Conservation (phyloP, 2,329 filamentous ascomycete genomes). For the Diaporthe vaccinii region DNA sequence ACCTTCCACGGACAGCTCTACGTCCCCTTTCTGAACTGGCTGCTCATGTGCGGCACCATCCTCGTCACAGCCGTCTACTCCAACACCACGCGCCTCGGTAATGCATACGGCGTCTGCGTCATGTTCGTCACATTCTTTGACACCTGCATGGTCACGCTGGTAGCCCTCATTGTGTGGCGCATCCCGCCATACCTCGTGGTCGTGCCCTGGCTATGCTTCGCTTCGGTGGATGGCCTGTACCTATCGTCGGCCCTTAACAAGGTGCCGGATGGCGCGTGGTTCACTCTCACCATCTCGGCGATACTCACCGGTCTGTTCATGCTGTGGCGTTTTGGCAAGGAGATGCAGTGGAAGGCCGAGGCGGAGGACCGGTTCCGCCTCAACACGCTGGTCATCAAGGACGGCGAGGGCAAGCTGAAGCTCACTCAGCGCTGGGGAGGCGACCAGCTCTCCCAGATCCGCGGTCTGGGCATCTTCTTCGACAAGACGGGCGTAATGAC, state of each 20-base stretch:
- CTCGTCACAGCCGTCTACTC: constrained; percentile 79
- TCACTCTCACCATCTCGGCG: constrained; percentile 74
- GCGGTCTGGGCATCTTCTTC: constrained; percentile 79
- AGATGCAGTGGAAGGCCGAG: constrained; percentile 80
- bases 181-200: constrained; percentile 70
- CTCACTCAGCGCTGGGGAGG: constrained; percentile 57
- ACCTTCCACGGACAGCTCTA: constrained; percentile 81
- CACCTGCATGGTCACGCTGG: constrained; percentile 78
- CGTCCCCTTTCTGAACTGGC: constrained; percentile 80
- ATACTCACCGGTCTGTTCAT: constrained; percentile 75
- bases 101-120: constrained; percentile 82
- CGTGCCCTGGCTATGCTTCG: constrained; percentile 72
- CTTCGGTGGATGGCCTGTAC: constrained; percentile 74
- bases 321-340: constrained; percentile 84
- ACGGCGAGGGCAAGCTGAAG: constrained; percentile 46
- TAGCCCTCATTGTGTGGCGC: constrained; percentile 79
- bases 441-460: constrained; percentile 59
- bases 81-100: constrained; percentile 76
- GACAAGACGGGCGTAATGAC: constrained; percentile 78
- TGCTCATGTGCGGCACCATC: constrained; percentile 80
- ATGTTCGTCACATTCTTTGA: constrained; percentile 84
- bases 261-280: constrained; percentile 82
- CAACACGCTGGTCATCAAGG: constrained; percentile 51
- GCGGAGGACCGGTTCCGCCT: constrained; percentile 69
- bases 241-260: constrained; percentile 78